These are phyloP conservation scores for Candida lessepsii DNA, from an alignment of 805 yeast species.

Conservation along the genomic window DNA sequence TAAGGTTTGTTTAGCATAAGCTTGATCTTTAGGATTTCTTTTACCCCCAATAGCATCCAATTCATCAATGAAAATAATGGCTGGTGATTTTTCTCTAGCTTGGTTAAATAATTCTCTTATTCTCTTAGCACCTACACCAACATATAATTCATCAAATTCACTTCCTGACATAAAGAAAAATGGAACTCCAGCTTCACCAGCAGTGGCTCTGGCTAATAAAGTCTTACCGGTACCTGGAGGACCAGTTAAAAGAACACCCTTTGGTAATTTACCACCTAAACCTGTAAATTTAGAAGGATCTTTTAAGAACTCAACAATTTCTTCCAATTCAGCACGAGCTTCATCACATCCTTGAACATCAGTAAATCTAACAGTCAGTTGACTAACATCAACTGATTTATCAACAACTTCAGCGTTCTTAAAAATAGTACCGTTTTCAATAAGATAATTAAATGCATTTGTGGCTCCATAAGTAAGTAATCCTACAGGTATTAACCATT, in stretches of 20 bases:
- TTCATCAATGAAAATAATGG: constrained; percentile 95
- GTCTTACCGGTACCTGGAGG: constrained; percentile 99
- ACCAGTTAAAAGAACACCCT: constrained; percentile 94
- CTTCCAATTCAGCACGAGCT: constrained; percentile 96
- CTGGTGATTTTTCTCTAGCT: constrained; percentile 94
- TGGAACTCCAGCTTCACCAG: constrained; percentile 99
- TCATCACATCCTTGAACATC: constrained; percentile 99
- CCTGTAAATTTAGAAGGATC: constrained; percentile 97
- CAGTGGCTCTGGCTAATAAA: constrained; percentile 93
- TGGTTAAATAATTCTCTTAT: constrained; percentile 91
- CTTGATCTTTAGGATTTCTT: constrained; percentile 96
- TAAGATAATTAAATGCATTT: constrained; percentile 71
- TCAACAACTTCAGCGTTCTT: constrained; percentile 71
- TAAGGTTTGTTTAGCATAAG: constrained; percentile 95
- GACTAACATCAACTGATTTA: constrained; percentile 78
- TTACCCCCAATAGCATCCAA: constrained; percentile 98
- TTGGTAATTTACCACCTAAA: constrained; percentile 95
- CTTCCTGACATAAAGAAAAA: constrained; percentile 98
- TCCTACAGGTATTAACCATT: constrained; percentile 83
- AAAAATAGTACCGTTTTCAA: constrained; percentile 80
- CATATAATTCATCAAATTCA: constrained; percentile 96
- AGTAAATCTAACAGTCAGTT: constrained; percentile 80
- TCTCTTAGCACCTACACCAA: constrained; percentile 98
- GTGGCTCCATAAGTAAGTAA: constrained; percentile 78
- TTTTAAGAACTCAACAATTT: constrained; percentile 94